Evolutionary conservation across 2,329 filamentous ascomycete genomes (phyloP).

Genomic region (Calonectria pseudoturangicola): DNA sequence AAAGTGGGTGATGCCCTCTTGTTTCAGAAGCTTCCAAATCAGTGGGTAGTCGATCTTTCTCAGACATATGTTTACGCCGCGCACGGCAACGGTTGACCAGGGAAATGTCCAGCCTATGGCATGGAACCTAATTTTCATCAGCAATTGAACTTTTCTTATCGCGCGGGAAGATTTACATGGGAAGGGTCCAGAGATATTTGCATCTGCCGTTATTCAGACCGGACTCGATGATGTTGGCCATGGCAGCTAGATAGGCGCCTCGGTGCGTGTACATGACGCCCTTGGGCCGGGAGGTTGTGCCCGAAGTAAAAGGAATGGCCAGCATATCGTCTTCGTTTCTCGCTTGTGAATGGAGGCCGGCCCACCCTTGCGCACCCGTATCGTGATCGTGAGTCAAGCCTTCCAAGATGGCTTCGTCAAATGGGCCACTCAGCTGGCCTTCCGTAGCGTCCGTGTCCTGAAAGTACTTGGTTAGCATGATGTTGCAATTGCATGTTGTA

Average conservation of each 20-base stretch:
- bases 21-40: constrained; percentile 92
- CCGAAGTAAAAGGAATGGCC: constrained; percentile 94
- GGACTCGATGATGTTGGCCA: constrained; percentile 92
- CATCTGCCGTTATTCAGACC: constrained; percentile 86
- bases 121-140: constrained; percentile 71
- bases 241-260: constrained; percentile 87
- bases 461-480: constrained; percentile 49
- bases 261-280: constrained; percentile 95
- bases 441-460: constrained; percentile 86
- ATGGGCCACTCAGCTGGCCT: constrained; percentile 84
- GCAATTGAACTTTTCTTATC: neutral
- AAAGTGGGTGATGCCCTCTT: constrained; percentile 94
- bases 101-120: constrained; percentile 90
- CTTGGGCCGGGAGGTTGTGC: constrained; percentile 93
- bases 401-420: constrained; percentile 88
- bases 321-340: constrained; percentile 87
- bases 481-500: neutral
- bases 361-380: constrained; percentile 84
- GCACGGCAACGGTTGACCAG: constrained; percentile 93
- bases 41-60: constrained; percentile 95
- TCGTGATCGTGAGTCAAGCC: constrained; percentile 83
- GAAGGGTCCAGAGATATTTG: constrained; percentile 92
- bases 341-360: constrained; percentile 81
- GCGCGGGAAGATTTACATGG: constrained; percentile 80
- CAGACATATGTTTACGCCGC: constrained; percentile 96